Evolutionary conservation across 2,329 filamentous ascomycete species (phyloP).

Genomic region (Cladosporium colombiae): DNA sequence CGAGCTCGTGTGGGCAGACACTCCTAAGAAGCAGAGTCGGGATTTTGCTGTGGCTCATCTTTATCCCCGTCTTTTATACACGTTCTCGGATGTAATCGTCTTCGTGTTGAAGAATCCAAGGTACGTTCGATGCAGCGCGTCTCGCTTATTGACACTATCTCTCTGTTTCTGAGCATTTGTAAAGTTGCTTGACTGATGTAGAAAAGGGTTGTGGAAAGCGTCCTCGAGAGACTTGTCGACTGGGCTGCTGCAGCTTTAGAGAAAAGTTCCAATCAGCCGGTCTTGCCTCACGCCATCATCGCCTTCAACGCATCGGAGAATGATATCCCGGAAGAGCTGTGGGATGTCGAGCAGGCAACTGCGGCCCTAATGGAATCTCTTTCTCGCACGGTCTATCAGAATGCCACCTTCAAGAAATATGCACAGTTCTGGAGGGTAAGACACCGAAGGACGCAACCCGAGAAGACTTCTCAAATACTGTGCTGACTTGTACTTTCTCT

Average conservation of each 20-base stretch:
- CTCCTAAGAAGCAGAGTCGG: conserved; percentile 27
- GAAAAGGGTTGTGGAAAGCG: conserved; percentile 44
- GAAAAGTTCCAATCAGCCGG: conserved; percentile 54
- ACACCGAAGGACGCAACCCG: conserved; percentile 21
- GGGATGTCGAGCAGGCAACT: conserved; percentile 48
- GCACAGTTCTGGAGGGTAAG: conserved; percentile 42
- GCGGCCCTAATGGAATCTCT: conserved; percentile 40
- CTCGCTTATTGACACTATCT: background rate
- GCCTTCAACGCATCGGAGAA: conserved; percentile 51
- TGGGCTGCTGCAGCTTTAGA: conserved; percentile 54
- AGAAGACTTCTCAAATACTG: background rate
- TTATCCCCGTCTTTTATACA: conserved; percentile 42
- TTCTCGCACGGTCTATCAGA: conserved; percentile 37
- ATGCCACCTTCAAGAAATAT: conserved; percentile 40
- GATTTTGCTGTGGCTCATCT: conserved; percentile 38
- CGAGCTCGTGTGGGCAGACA: conserved; percentile 28
- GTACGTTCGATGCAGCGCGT: conserved; percentile 23
- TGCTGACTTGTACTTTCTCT: conserved; percentile 37
- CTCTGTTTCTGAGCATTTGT: background rate
- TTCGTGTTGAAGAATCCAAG: conserved; percentile 40
- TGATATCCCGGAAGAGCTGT: conserved; percentile 43
- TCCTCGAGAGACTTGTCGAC: conserved; percentile 46
- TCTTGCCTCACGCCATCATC: conserved; percentile 55
- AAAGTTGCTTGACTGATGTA: conserved; percentile 12
- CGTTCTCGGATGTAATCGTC: conserved; percentile 43